A percentile compares a stretch with the other conserved stretches of the same genome.
Evolutionary conservation across 2,329 filamentous ascomycete genomes (phyloP).

Genomic region (Aspergillus neoniger): DNA sequence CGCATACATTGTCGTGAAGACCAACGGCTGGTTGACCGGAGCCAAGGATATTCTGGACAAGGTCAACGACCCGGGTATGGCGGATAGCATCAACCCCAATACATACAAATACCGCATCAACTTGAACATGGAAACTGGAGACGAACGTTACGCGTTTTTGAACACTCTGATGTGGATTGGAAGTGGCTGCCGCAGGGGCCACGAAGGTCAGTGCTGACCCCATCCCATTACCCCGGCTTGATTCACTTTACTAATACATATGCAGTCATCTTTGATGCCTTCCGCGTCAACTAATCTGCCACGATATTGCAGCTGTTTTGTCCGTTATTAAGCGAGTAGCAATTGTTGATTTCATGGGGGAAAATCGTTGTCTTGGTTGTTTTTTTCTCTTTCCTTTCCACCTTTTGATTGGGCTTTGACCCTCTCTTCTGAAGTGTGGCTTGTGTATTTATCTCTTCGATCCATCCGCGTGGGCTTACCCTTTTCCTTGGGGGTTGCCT

Average conservation of each 20-base stretch:
- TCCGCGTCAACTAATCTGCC: slow-evolving; percentile 29
- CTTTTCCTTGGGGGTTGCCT: neutral
- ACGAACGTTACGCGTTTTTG: slow-evolving; percentile 52
- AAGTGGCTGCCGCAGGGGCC: slow-evolving; percentile 49
- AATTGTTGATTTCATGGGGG: slow-evolving; percentile 22
- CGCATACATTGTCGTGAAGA: slow-evolving; percentile 51
- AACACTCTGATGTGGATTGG: slow-evolving; percentile 55
- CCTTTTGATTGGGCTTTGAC: neutral
- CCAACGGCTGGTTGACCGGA: slow-evolving; percentile 52
- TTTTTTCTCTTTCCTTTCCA: slow-evolving; percentile 7
- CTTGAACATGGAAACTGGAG: slow-evolving; percentile 52
- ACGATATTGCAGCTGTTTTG: slow-evolving; percentile 21
- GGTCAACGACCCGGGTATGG: slow-evolving; percentile 45
- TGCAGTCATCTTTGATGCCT: slow-evolving; percentile 30
- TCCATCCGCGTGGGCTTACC: neutral
- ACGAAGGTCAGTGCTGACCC: slow-evolving; percentile 42
- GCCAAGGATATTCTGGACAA: slow-evolving; percentile 53
- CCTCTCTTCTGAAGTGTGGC: slow-evolving; percentile 3
- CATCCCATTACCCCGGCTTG: too few species aligned
- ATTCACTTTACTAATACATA: slow-evolving; percentile 14
- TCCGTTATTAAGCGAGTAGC: slow-evolving; percentile 28
- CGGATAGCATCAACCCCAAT: slow-evolving; percentile 50
- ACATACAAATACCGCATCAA: slow-evolving; percentile 53
- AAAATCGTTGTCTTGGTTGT: slow-evolving; percentile 19
- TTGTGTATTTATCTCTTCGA: neutral